phyloP scores from a whole-genome alignment of 2,329 filamentous ascomycete species.

The Colletotrichum euphorbiae region DNA sequence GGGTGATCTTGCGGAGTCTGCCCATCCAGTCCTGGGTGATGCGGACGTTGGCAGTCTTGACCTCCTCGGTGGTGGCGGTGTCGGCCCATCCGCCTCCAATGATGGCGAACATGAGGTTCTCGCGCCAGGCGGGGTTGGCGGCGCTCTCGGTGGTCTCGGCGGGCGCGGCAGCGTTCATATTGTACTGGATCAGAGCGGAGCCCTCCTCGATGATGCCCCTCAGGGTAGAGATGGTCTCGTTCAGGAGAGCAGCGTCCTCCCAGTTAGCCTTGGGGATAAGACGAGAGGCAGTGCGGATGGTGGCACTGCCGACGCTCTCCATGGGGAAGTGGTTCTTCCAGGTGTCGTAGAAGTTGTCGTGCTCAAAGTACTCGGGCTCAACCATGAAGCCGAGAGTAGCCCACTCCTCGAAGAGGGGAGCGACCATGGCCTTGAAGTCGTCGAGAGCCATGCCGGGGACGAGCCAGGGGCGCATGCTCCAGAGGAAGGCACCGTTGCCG shows the following conservation, averaged over 20 bases:
- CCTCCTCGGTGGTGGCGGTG: conserved; percentile 30
- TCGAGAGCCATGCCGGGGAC: conserved; percentile 49
- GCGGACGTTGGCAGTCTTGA: conserved; percentile 43
- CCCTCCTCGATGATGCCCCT: conserved; percentile 43
- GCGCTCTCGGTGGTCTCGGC: conserved; percentile 47
- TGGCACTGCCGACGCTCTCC: conserved; percentile 45
- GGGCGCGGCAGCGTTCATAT: conserved; percentile 41
- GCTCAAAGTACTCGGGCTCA: conserved; percentile 48
- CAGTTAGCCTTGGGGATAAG: conserved; percentile 55
- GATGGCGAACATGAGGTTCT: conserved; percentile 51
- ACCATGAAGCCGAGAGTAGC: conserved; percentile 46
- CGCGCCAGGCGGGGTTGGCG: conserved; percentile 61
- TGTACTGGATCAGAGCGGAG: conserved; percentile 41
- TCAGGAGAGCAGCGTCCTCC: conserved; percentile 40
- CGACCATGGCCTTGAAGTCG: conserved; percentile 49
- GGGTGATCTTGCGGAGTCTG: conserved; percentile 45
- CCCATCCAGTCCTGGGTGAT: conserved; percentile 48
- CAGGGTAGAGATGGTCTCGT: conserved; percentile 46
- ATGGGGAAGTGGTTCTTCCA: conserved; percentile 55
- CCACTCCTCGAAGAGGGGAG: conserved; percentile 47
- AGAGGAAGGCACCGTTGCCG: conserved; percentile 43
- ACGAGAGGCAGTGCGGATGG: conserved; percentile 50
- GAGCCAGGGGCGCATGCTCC: conserved; percentile 50
- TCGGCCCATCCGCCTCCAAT: conserved; percentile 36
- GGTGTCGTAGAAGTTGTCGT: conserved; percentile 51